Evolutionary conservation across 2,329 filamentous ascomycete species (phyloP), one percentile per base, ranked within the genome.

Genomic region (Eutypella sp.): DNA sequence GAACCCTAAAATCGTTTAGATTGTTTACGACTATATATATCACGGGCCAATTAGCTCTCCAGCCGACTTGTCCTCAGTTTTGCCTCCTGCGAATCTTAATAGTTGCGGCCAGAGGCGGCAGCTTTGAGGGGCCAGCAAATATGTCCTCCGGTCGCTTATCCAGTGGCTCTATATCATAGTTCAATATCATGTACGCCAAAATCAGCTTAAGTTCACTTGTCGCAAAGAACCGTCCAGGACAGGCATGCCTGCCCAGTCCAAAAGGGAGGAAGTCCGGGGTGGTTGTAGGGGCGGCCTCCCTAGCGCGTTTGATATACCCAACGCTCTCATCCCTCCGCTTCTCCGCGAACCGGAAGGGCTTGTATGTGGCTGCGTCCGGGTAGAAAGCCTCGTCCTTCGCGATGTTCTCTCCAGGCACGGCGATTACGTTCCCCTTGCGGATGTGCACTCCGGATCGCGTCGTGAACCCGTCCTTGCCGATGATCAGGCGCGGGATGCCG

Each of bases 191-290:
- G 24, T 52, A 31, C 9, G 50, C 56, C 29, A 61, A 41, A 15
- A 57, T 56, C 5, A 61, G 44, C 57, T 70, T 69, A 7, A 70
- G 58, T 55, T 68, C 61, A 40, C 61, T 61, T 9, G 55, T 56
- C 0, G 66, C 66, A 51, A 69, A 69, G 53, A 67, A 70, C 1
- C 67, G 51, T 0, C 68, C 68, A 0, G 68, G 67, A 43, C 68
- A 71, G 2, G 67, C 64, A 41, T 68, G 63, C 7, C 50, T 55
- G 2, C 67, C 68, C 45, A 69, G 58, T n/a, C 71, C 71, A 44
- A 71, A 73, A 3, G 50, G 55, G 9, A 67, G 41, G 38, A 55
- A 62, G 3, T 68, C 63, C 6, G 54, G 49, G 15, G 48, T 58
- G 2, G 65, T 65, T 7, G 62, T 65, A 1, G 64, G 60, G 40